Evolutionary conservation across 495 filamentous ascomycete species (phyloP), one percentile per base, ranked within the genome.

Genomic region (Daldinia vernicosa): DNA sequence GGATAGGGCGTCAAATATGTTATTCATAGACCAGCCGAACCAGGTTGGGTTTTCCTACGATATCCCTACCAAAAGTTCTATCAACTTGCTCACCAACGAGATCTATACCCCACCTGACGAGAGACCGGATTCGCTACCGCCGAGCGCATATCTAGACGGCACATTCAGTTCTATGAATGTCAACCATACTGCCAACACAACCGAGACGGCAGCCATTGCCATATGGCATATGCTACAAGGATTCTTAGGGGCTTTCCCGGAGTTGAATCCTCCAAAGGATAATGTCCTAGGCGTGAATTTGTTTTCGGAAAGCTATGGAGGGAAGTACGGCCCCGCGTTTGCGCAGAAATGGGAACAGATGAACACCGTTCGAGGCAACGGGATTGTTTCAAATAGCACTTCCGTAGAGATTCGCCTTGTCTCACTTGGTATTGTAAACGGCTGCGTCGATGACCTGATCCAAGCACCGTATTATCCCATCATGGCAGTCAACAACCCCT

Each of bases 401-500:
- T 81, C 81, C 0, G 78, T 85, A 6, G 79, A 84, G 43, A 84
- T 92, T 45, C 84, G 87, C 52, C 79, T 92, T 8, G 80, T 81
- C 19, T 83, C 88, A 15, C 76, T 90, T 0, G 83, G 86, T 11
- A 87, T 90, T 54, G 72, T 93, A 54, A 94, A 95, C 75, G 92
- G 91, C 39, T 94, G 93, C 67, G 83, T 95, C 54, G 92, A 96
- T 77, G 84, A 88, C 54, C 74, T 88, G n/a, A 84, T 89, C 8
- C 91, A 95, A 79, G 84, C 81, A 11, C 85, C 88, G 1, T 86
- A 80, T 52, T 95, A 93, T 71, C 86, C 90, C 2, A 76, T 84
- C 15, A 89, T 92, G 77, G 89, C 90, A 14, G 83, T 88, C 53
- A 89, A 89, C 78, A 97, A 95, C 72, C 91, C 91, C 4, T 96